A percentile compares a stretch with the other conserved stretches of the same genome.
These are phyloP conservation scores for Cytospora piceicola DNA, from an alignment of 2,329 filamentous ascomycete species.

Conservation along the genomic window DNA sequence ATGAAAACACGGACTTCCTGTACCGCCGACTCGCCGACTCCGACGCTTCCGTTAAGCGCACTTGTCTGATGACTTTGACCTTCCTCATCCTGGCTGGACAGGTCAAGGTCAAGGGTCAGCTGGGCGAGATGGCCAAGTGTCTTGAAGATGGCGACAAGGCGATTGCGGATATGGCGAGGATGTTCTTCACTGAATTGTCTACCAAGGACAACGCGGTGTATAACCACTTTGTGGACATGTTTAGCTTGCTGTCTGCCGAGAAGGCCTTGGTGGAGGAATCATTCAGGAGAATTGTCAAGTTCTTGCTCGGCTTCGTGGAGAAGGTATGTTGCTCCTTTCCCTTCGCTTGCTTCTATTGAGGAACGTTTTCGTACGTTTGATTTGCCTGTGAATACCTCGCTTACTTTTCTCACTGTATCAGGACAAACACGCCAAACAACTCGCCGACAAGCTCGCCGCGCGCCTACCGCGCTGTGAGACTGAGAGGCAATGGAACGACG, in stretches of 20 bases:
- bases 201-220: slow-evolving; percentile 99
- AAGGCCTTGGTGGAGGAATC: slow-evolving; percentile 80
- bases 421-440: slow-evolving; percentile 97
- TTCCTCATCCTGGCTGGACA: slow-evolving; percentile 97
- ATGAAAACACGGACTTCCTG: slow-evolving; percentile 98
- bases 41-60: slow-evolving; percentile 90
- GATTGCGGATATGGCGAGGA: slow-evolving; percentile 89
- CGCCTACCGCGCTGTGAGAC: slow-evolving; percentile 84
- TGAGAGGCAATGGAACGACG: slow-evolving; percentile 96
- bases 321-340: slow-evolving; percentile 67
- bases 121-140: slow-evolving; percentile 99
- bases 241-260: slow-evolving; percentile 86
- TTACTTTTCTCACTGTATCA: slow-evolving; percentile 42
- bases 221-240: slow-evolving; percentile 99
- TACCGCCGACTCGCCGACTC: slow-evolving; percentile 90
- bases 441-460: slow-evolving; percentile 89
- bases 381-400: background rate
- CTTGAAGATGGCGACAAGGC: slow-evolving; percentile 94
- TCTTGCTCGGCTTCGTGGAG: slow-evolving; percentile 93
- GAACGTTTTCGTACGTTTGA: background rate
- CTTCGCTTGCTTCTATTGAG: background rate
- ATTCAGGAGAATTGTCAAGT: slow-evolving; percentile 85
- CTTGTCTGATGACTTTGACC: slow-evolving; percentile 96
- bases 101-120: slow-evolving; percentile 98
- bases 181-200: slow-evolving; percentile 98